These are phyloP conservation scores for Triticum urartu DNA, from an alignment of 176 grass and related monocot genomes.

Conservation along the genomic window DNA sequence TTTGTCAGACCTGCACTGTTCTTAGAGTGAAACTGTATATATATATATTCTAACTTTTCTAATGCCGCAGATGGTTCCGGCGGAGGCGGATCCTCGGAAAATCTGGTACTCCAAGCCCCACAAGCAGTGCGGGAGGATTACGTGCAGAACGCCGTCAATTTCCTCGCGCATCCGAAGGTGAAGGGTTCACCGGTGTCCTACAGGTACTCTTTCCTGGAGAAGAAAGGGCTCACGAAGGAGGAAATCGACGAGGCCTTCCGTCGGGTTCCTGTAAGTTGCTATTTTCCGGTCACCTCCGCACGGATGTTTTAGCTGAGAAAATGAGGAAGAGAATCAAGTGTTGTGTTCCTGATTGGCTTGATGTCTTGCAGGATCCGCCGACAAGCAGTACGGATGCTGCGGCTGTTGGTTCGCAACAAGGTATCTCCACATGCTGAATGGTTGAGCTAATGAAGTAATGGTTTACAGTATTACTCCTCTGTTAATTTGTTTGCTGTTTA, in stretches of 20 bases:
- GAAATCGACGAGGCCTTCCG: constrained; percentile 93
- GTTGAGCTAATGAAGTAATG: neutral
- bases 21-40: neutral
- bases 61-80: constrained; percentile 26
- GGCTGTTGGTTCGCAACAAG: constrained; percentile 36
- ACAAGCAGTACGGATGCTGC: constrained; percentile 42
- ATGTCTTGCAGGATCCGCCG: constrained; percentile 58
- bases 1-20: neutral
- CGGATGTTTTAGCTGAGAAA: neutral
- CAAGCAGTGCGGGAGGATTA: constrained; percentile 69
- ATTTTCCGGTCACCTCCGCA: neutral
- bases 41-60: neutral
- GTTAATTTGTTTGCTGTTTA: neutral
- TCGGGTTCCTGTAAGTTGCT: constrained; percentile 65
- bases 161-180: constrained; percentile 92
- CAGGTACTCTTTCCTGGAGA: constrained; percentile 82
- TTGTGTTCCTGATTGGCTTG: constrained; percentile 31
- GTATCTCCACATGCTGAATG: constrained; percentile 29
- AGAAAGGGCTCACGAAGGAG: constrained; percentile 75
- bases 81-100: constrained; percentile 18
- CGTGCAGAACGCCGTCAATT: constrained; percentile 79
- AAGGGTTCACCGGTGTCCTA: constrained; percentile 61
- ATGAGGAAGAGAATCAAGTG: neutral
- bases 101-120: constrained; percentile 36
- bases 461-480: neutral